phyloP scores from a whole-genome alignment of 805 yeast genomes.

The Kluyveromyces lactis region DNA sequence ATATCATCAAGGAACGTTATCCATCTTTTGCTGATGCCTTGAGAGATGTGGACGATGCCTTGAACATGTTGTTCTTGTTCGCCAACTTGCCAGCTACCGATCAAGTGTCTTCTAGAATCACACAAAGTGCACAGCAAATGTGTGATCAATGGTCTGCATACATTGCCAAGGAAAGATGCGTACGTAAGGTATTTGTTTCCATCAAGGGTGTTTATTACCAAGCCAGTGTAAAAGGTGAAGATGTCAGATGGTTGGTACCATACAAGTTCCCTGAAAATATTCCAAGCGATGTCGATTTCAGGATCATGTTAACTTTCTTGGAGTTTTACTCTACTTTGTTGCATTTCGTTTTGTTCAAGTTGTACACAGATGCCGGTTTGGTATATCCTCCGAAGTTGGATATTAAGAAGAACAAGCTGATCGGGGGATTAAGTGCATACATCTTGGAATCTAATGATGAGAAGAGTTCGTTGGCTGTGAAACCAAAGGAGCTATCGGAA shows the following conservation, averaged over 20 bases:
- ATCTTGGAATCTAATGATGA: constrained; percentile 49
- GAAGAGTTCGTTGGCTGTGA: constrained; percentile 30
- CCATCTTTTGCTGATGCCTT: constrained; percentile 90
- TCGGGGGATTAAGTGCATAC: constrained; percentile 84
- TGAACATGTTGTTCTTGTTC: constrained; percentile 89
- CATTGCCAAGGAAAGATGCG: constrained; percentile 72
- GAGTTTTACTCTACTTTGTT: constrained; percentile 91
- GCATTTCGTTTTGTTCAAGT: constrained; percentile 78
- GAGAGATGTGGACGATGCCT: constrained; percentile 90
- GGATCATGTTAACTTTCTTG: constrained; percentile 92
- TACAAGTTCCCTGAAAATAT: constrained; percentile 94
- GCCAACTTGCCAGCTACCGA: constrained; percentile 93
- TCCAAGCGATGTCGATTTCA: constrained; percentile 89
- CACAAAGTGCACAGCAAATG: constrained; percentile 78
- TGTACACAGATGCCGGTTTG: constrained; percentile 77
- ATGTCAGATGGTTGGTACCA: constrained; percentile 92
- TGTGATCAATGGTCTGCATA: constrained; percentile 95
- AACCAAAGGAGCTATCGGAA: constrained; percentile 12
- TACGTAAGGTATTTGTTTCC: constrained; percentile 87
- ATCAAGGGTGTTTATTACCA: constrained; percentile 96
- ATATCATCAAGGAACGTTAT: constrained; percentile 88
- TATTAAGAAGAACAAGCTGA: constrained; percentile 61
- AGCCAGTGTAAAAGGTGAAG: constrained; percentile 85
- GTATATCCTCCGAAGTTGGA: constrained; percentile 89
- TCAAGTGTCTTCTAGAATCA: constrained; percentile 66